Percentiles rank a stretch among this genome's conserved stretches.
These are phyloP conservation scores for Komagataella populi DNA, from an alignment of 805 yeast species.

Conservation along the genomic window DNA sequence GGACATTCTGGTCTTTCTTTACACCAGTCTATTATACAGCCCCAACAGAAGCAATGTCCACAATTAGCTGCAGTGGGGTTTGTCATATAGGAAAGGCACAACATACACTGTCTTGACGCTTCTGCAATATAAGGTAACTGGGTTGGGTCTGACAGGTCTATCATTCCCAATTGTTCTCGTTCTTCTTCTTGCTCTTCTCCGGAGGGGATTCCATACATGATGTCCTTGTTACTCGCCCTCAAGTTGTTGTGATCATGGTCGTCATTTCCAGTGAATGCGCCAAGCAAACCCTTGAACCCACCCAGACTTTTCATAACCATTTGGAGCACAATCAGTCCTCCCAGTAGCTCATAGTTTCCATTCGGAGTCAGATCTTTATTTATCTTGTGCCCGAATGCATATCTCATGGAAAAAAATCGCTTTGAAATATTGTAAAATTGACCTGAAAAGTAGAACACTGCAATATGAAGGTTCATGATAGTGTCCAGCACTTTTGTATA, in stretches of 20 bases:
- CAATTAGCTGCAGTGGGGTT: slow-evolving; percentile 81
- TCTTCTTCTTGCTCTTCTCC: slow-evolving; percentile 4
- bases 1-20: slow-evolving; percentile 86
- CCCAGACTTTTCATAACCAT: slow-evolving; percentile 28
- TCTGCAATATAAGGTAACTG: slow-evolving; percentile 58
- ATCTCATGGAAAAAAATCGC: slow-evolving; percentile 67
- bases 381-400: slow-evolving; percentile 56
- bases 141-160: slow-evolving; percentile 43
- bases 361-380: slow-evolving; percentile 23
- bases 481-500: slow-evolving; percentile 35
- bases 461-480: slow-evolving; percentile 57
- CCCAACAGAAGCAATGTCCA: slow-evolving; percentile 93
- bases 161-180: slow-evolving; percentile 7
- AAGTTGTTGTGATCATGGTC: slow-evolving; percentile 1
- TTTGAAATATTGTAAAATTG: slow-evolving; percentile 69
- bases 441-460: slow-evolving; percentile 74
- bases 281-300: slow-evolving; percentile 12
- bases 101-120: slow-evolving; percentile 62
- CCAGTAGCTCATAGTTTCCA: slow-evolving; percentile 69
- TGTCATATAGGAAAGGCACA: slow-evolving; percentile 69
- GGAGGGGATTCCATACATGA: neutral
- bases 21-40: slow-evolving; percentile 81
- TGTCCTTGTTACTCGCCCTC: neutral
- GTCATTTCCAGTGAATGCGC: slow-evolving; percentile 1
- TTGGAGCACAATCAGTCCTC: slow-evolving; percentile 44